Base-by-base conservation (phyloP, 2,329 filamentous ascomycete genomes). In the Botrytis hyacinthi region DNA sequence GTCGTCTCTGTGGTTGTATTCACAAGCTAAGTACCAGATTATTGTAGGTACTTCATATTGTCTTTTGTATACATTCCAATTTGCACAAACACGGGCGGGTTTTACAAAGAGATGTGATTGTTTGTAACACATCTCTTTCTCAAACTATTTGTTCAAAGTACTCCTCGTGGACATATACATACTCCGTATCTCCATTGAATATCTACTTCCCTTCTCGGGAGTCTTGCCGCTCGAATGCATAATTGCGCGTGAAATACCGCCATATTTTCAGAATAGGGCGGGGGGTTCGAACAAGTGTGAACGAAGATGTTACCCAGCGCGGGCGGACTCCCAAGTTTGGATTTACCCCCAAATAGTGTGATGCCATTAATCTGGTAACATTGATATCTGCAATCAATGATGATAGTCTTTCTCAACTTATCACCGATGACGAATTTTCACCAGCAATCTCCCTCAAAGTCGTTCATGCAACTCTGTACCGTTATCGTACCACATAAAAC, bases 101-200 rank as follows among this genome's bases (percentile, higher is more conserved):
- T 48, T 48, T n/a, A 14, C 29, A 29, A 48, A 37, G 20, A n/a
- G 7, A 26, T 37, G 26, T 10, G 29, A 51, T 18, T 42, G 12
- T 44, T 35, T 42, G 16, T 12, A 42, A 32, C 48, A 32, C n/a
- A 57, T 44, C 37, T 16, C 16, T 68, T 32, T 32, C 26, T 69
- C 37, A 42, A 32, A 26, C 35, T 32, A 14, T 57, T 29, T 29
- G 35, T 68, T 68, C 48, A 57, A n/a, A 18, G 9, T 29, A 42
- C 66, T 32, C 18, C 35, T 54, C 35, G 40, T 57, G 29, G 26
- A 10, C 10, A 54, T 68, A 12, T 68, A n/a, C 48, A 68, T 42
- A 68, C 66, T 68, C 48, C 66, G 26, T 57, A 57, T 68, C 66
- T 68, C 66, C 48, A 68, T 40, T 57, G n/a, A 26, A n/a, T 26